These are phyloP conservation scores for Tephrocybe sp. DNA, from an alignment of 768 basidiomycete species.

Conservation along the genomic window DNA sequence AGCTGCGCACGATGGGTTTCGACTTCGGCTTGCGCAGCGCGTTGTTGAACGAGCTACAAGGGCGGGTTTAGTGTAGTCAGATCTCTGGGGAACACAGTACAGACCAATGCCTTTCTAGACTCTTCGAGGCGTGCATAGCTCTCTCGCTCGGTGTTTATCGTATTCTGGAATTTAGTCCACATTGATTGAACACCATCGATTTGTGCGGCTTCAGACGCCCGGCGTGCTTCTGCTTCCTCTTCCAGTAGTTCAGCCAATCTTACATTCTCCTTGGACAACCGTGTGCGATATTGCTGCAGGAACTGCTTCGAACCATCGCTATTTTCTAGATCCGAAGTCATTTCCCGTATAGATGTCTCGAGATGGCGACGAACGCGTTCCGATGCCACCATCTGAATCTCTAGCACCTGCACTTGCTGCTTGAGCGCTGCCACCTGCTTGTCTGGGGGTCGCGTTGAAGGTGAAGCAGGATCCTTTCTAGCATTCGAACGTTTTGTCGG, in stretches of 20 bases:
- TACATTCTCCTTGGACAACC: constrained; percentile 55
- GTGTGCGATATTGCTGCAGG: constrained; percentile 52
- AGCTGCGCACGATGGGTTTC: constrained; percentile 63
- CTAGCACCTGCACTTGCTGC: constrained; percentile 65
- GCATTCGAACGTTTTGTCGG: constrained; percentile 44
- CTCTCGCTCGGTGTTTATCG: constrained; percentile 56
- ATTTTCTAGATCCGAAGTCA: constrained; percentile 59
- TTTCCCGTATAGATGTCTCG: constrained; percentile 54
- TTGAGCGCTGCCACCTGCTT: constrained; percentile 50
- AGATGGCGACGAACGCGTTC: constrained; percentile 65
- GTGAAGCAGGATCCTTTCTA: constrained; percentile 32
- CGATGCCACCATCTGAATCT: constrained; percentile 66
- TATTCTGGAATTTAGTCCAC: constrained; percentile 64
- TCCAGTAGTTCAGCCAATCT: constrained; percentile 52
- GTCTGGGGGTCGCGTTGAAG: constrained; percentile 36
- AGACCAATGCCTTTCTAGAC: constrained; percentile 65
- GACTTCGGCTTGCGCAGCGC: constrained; percentile 59
- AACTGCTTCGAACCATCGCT: constrained; percentile 66
- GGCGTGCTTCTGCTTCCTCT: constrained; percentile 63
- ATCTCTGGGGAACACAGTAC: constrained; percentile 18
- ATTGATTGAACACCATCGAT: constrained; percentile 61
- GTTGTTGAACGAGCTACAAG: constrained; percentile 61
- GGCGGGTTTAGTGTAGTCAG: not conserved
- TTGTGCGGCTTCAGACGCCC: constrained; percentile 58
- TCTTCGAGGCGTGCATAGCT: constrained; percentile 65